Evolutionary conservation across 2,329 filamentous ascomycete species (phyloP), one percentile per base, ranked within the genome.

Genomic region (Apiospora koreana): DNA sequence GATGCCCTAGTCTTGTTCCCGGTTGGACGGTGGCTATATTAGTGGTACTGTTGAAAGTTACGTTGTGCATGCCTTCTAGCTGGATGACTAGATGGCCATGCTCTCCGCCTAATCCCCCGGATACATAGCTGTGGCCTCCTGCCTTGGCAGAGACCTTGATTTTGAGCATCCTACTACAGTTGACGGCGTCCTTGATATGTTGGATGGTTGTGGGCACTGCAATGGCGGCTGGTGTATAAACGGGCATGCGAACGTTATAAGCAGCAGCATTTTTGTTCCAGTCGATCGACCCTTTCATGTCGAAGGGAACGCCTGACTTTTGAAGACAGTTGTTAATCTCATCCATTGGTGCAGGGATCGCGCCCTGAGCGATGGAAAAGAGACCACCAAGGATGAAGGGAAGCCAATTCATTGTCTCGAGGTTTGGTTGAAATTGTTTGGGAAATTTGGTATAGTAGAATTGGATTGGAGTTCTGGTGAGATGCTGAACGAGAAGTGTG

Each of bases 111-210:
- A 83, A 79, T 68, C 82, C 82, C 71, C 80, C 81, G n/a, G 81
- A 82, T 21, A 82, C 83, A 73, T 86, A 86, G 3, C 82, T 85
- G 73, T 86, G 85, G n/a, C 85, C 85, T 50, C 84, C 85, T 54
- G 80, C 79, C 72, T 83, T 83, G 23, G 84, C 81, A 41, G 83
- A 82, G 1, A 86, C 83, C 74, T 83, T 84, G 68, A 83, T 76
- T 9, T 76, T 76, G n/a, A 77, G 74, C 70, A 80, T 72, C 21
- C 75, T 74, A 43, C 83, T 84, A 73, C 84, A 86, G 28, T 79
- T 74, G 21, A 86, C 80, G 8, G 83, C 82, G 69, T 79, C 79
- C 67, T 82, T 80, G 38, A 86, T 80, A 67, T 85, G 81, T 54
- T 82, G 79, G 64, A 77, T 76, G 16, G 81, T 84, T 6, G 76